Percentiles rank a stretch among this genome's conserved stretches.
Conservation (phyloP, 306 rosid genomes). For the Vigna nakashimae region DNA sequence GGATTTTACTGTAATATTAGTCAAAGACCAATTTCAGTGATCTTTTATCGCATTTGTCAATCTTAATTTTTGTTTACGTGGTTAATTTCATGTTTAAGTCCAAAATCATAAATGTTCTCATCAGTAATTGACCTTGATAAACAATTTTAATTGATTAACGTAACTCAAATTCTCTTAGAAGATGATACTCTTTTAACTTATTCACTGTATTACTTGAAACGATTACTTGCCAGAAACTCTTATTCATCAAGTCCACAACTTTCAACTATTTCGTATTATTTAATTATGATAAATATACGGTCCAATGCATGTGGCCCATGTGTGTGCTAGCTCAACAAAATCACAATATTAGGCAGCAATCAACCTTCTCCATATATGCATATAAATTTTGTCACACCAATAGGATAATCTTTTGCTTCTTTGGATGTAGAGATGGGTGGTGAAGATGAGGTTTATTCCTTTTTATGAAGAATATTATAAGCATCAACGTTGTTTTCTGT, state of each 20-base stretch:
- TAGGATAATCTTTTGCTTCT: background rate
- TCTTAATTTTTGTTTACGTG: no score
- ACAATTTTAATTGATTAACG: no score
- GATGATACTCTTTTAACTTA: no score
- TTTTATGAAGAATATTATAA: slow-evolving; percentile 35
- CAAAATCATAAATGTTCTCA: no score
- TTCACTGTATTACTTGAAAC: no score
- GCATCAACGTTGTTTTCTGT: slow-evolving; percentile 35
- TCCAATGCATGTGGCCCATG: slow-evolving; percentile 4
- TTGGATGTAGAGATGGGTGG: slow-evolving; percentile 27
- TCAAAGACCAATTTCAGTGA: no score
- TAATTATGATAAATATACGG: background rate
- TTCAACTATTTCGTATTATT: background rate
- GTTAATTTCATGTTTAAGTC: no score
- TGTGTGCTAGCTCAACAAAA: background rate
- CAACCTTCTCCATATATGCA: background rate
- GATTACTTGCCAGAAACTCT: no score
- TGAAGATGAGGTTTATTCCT: slow-evolving; percentile 51
- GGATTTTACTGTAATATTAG: no score
- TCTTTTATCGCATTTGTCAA: no score
- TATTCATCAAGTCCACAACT: slow-evolving; percentile 11
- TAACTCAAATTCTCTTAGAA: no score
- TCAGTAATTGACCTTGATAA: no score
- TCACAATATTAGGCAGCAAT: background rate
- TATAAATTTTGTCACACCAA: background rate